Evolutionary conservation across 1,284 basidiomycete species (phyloP).

Genomic region (Thelephora terrestris): DNA sequence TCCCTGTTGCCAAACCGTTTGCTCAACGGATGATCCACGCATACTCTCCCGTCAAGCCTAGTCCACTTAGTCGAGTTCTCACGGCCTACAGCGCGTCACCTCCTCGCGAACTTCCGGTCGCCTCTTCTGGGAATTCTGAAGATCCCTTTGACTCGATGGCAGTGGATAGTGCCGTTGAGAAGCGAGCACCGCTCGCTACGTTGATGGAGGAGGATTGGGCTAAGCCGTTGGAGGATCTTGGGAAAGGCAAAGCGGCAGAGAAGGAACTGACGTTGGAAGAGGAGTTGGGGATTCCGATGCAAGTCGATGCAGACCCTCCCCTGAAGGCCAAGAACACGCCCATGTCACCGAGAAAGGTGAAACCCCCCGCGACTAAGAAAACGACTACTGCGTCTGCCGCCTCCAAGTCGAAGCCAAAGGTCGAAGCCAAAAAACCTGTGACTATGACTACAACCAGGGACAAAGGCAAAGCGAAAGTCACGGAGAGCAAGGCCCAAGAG

Average conservation of each 20-base stretch:
- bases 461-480: conserved; percentile 13
- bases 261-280: conserved; percentile 16
- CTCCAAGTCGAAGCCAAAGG: conserved; percentile 34
- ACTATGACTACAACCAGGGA: conserved; percentile 18
- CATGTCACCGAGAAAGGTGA: conserved; percentile 12
- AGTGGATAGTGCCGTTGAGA: conserved; percentile 2
- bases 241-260: conserved; percentile 2
- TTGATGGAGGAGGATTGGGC: conserved; percentile 28
- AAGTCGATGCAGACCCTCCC: conserved; percentile 17
- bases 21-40: conserved; percentile 62
- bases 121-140: neutral
- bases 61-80: conserved; percentile 65
- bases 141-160: conserved; percentile 1
- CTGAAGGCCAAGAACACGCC: conserved; percentile 12
- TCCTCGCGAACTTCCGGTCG: conserved; percentile 22
- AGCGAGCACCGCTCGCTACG: conserved; percentile 14
- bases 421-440: conserved; percentile 8
- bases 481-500: neutral
- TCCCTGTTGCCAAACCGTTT: conserved; percentile 60
- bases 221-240: conserved; percentile 15
- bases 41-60: conserved; percentile 68
- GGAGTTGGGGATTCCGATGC: conserved; percentile 17
- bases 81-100: conserved; percentile 56
- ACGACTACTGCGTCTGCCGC: neutral
- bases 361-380: conserved; percentile 11